Conservation (phyloP, 108 stramenopile genomes). For the Discostella stelligeroides region DNA sequence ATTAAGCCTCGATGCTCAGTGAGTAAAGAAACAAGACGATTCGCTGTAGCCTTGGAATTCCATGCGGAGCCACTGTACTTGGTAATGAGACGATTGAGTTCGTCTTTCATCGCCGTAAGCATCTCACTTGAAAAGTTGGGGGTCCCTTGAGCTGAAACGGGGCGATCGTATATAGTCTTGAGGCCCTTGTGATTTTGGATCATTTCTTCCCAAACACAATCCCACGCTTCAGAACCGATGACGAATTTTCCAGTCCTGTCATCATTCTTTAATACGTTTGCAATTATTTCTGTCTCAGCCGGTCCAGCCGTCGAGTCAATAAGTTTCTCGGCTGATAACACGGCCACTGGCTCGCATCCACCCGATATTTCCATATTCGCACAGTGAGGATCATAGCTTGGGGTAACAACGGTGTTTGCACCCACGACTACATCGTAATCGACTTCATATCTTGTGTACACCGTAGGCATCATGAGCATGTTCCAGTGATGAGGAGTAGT, state of each 20-base stretch:
- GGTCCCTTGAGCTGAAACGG: background rate
- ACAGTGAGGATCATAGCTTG: constrained; percentile 48
- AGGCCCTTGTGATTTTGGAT: constrained; percentile 12
- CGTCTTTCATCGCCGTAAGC: constrained; percentile 32
- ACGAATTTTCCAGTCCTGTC: background rate
- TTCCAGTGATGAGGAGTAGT: constrained; percentile 39
- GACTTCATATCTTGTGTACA: constrained; percentile 15
- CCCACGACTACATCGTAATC: constrained; percentile 29
- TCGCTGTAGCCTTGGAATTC: constrained; percentile 26
- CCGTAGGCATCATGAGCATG: constrained; percentile 38
- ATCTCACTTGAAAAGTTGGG: constrained; percentile 20
- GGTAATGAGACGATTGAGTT: constrained; percentile 30
- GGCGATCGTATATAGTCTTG: constrained; percentile 13
- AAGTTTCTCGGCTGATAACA: constrained; percentile 35
- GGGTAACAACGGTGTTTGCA: constrained; percentile 18
- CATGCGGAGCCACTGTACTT: constrained; percentile 33
- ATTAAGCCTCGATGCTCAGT: constrained; percentile 20
- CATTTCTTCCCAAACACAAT: constrained; percentile 17
- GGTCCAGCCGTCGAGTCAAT: constrained; percentile 12
- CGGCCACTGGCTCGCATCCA: constrained; percentile 46
- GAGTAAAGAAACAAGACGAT: constrained; percentile 33
- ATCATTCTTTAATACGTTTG: constrained; percentile 2
- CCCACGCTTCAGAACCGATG: constrained; percentile 10
- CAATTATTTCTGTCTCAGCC: constrained; percentile 12
- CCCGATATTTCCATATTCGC: constrained; percentile 22